These are phyloP conservation scores for Kalaharituber pfeilii DNA, from an alignment of 2,329 filamentous ascomycete genomes.

Conservation along the genomic window DNA sequence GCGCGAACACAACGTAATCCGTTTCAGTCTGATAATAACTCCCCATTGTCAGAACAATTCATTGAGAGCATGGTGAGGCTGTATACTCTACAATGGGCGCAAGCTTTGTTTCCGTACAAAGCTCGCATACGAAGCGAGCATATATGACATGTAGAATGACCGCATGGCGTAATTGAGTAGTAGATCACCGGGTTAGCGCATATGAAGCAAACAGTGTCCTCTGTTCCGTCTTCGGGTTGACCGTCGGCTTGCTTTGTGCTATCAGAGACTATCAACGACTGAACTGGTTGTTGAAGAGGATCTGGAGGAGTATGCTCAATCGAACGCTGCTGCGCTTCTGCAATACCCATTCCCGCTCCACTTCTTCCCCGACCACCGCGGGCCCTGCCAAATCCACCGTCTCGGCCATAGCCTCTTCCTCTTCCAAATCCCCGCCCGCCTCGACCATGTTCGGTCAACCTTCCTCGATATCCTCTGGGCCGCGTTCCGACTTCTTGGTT, in stretches of 20 bases:
- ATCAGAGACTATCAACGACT: neutral
- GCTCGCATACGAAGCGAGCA: slow-evolving; percentile 81
- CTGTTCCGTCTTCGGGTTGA: slow-evolving; percentile 9
- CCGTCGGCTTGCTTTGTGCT: slow-evolving; percentile 4
- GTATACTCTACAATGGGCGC: slow-evolving; percentile 80
- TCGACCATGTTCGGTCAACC: slow-evolving; percentile 28
- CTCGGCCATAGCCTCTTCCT: slow-evolving; percentile 8
- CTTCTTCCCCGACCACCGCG: slow-evolving; percentile 9
- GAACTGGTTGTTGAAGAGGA: slow-evolving; percentile 2
- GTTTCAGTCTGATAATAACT: slow-evolving; percentile 20
- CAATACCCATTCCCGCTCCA: slow-evolving; percentile 5
- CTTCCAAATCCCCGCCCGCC: slow-evolving; percentile 24
- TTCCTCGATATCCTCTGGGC: slow-evolving; percentile 31
- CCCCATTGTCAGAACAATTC: slow-evolving; percentile 4
- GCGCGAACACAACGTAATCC: slow-evolving; percentile 73
- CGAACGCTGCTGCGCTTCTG: neutral
- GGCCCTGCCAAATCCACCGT: slow-evolving; percentile 17
- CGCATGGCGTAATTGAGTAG: slow-evolving; percentile 79
- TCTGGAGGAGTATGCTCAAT: slow-evolving; percentile 7
- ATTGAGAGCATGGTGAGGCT: neutral
- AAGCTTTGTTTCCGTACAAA: slow-evolving; percentile 89
- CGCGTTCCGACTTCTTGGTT: slow-evolving; percentile 27
- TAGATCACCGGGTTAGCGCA: slow-evolving; percentile 83
- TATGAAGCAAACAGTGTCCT: slow-evolving; percentile 63
- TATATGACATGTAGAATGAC: slow-evolving; percentile 92